Percentiles rank a stretch among this genome's conserved stretches.
Evolutionary conservation across 2,329 filamentous ascomycete species (phyloP).

Genomic region (Fusarium veterinarium): DNA sequence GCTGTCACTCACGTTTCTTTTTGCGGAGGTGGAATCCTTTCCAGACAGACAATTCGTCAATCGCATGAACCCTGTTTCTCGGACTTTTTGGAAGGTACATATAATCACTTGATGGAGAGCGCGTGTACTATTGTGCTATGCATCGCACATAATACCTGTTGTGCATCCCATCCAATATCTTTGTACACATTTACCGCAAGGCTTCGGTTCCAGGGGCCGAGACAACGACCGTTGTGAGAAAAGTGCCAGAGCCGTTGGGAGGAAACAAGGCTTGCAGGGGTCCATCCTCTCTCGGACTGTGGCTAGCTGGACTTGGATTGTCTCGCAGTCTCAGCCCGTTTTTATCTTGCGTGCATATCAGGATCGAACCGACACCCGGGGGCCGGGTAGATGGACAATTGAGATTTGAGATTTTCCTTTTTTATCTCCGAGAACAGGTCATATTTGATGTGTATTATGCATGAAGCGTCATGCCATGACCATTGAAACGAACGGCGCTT

Average conservation of each 20-base stretch:
- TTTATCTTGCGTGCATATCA: constrained; percentile 14
- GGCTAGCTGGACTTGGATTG: background rate
- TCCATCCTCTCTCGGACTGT: background rate
- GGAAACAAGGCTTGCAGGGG: constrained; percentile 30
- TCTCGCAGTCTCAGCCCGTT: background rate
- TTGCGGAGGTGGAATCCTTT: background rate
- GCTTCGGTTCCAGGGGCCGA: background rate
- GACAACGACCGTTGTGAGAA: background rate
- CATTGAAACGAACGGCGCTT: background rate
- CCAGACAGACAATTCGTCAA: background rate
- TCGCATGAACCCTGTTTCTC: background rate
- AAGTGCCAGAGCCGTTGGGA: constrained; percentile 3
- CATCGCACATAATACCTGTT: background rate
- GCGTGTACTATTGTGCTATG: background rate
- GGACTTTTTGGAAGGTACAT: background rate
- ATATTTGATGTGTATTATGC: background rate
- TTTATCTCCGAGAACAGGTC: constrained; percentile 1
- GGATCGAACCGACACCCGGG: constrained; percentile 10
- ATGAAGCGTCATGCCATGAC: background rate
- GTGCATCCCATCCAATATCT: background rate
- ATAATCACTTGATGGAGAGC: constrained; percentile 13
- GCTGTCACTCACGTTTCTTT: constrained; percentile 18
- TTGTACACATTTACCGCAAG: background rate
- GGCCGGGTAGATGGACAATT: constrained; percentile 16
- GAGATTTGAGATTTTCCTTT: background rate